These are phyloP conservation scores for Mucor velutinosus DNA, from an alignment of 371 early-diverging fungal genomes.

Conservation along the genomic window DNA sequence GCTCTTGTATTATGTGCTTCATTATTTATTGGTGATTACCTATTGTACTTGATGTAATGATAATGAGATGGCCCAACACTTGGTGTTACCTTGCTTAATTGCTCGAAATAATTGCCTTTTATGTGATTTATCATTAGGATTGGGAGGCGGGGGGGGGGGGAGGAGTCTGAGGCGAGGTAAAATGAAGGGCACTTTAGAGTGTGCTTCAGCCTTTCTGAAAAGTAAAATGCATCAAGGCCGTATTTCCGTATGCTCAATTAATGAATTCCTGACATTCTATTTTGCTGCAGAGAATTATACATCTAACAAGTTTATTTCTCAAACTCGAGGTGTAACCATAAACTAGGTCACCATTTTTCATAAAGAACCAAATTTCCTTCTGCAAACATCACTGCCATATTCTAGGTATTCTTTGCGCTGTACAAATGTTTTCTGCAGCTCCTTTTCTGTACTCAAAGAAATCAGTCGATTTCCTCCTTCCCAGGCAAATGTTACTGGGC, in stretches of 20 bases:
- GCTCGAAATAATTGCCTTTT: constrained; percentile 3
- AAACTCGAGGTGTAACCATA: background rate
- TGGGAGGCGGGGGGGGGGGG: too few species aligned
- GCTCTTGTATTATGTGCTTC: background rate
- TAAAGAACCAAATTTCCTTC: constrained; percentile 39
- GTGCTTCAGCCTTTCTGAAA: too few species aligned
- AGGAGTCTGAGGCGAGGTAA: too few species aligned
- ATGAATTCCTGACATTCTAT: background rate
- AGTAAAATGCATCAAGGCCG: too few species aligned
- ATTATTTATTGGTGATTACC: background rate
- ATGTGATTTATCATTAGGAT: background rate
- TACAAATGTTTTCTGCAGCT: constrained; percentile 53
- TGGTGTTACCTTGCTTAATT: constrained; percentile 1
- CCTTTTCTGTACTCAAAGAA: constrained; percentile 42
- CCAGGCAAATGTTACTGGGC: constrained; percentile 62
- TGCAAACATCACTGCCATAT: constrained; percentile 58
- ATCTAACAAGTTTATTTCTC: background rate
- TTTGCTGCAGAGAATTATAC: background rate
- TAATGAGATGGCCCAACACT: background rate
- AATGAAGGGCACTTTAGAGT: too few species aligned
- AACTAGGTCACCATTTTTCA: constrained; percentile 3
- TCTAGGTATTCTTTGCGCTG: constrained; percentile 62
- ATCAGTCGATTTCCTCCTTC: constrained; percentile 53
- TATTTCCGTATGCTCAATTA: too few species aligned
- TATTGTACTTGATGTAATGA: background rate